Conservation (phyloP, 148 eudicot species). For the Beta vulgaris region DNA sequence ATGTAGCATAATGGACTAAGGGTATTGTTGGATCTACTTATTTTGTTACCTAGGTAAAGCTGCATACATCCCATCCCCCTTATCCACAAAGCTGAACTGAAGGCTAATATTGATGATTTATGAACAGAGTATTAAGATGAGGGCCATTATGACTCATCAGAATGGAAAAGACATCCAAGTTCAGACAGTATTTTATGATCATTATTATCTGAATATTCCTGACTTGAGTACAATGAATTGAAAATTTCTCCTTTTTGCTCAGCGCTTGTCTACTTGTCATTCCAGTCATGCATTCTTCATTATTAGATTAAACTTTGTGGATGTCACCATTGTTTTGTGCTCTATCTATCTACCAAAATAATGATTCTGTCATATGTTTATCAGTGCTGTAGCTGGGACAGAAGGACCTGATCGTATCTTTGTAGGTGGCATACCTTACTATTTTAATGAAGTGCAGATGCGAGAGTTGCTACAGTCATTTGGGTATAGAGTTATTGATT, state of each 20-base stretch:
- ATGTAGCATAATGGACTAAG: too few relatives aligned
- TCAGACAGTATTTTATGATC: not conserved
- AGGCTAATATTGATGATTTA: too few relatives aligned
- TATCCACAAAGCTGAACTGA: too few relatives aligned
- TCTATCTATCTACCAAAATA: not conserved
- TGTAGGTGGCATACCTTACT: constrained; percentile 92
- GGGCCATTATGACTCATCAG: too few relatives aligned
- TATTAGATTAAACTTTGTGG: not conserved
- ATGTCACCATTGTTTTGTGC: not conserved
- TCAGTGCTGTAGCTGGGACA: constrained; percentile 60
- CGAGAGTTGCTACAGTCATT: constrained; percentile 78
- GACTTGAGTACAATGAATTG: not conserved
- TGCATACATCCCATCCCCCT: not conserved
- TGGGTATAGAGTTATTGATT: constrained; percentile 45
- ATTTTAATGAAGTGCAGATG: constrained; percentile 78
- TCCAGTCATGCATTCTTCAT: not conserved
- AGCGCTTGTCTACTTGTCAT: not conserved
- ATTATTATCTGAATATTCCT: not conserved
- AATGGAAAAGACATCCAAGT: not conserved
- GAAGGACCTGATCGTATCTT: constrained; percentile 91
- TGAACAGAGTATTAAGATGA: too few relatives aligned
- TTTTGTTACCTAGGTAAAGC: not conserved
- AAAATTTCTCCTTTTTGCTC: too few relatives aligned
- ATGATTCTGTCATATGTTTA: constrained; percentile 18
- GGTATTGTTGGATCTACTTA: too few relatives aligned